These are phyloP conservation scores for Zygosaccharomyces pseudorouxii DNA, from an alignment of 805 yeast genomes.

Conservation along the genomic window DNA sequence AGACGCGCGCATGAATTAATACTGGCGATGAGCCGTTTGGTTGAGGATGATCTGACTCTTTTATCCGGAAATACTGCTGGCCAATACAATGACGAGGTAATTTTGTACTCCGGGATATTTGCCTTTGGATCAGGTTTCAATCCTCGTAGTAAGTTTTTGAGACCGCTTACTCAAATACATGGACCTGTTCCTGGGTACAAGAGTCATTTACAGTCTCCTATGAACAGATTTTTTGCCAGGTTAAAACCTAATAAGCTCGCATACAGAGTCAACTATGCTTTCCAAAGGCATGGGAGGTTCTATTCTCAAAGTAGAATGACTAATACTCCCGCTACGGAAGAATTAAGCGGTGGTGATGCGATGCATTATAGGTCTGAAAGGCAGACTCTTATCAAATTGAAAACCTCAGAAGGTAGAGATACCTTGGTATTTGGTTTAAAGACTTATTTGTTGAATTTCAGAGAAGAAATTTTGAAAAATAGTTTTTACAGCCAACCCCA, in stretches of 20 bases:
- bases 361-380: slow-evolving; percentile 56
- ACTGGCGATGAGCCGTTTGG: slow-evolving; percentile 33
- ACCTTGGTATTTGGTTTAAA: slow-evolving; percentile 42
- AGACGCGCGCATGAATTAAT: slow-evolving; percentile 20
- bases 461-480: slow-evolving; percentile 34
- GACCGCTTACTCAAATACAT: slow-evolving; percentile 58
- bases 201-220: slow-evolving; percentile 50
- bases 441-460: slow-evolving; percentile 41
- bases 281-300: slow-evolving; percentile 54
- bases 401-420: slow-evolving; percentile 43
- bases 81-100: slow-evolving; percentile 51
- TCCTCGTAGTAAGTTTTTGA: slow-evolving; percentile 49
- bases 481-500: slow-evolving; percentile 44
- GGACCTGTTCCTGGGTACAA: slow-evolving; percentile 68
- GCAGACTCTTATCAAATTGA: slow-evolving; percentile 49
- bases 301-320: slow-evolving; percentile 36
- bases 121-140: slow-evolving; percentile 73
- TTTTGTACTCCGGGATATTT: slow-evolving; percentile 50
- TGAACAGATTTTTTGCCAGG: slow-evolving; percentile 62
- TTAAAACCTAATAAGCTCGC: slow-evolving; percentile 51
- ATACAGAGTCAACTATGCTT: slow-evolving; percentile 64
- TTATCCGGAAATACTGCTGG: slow-evolving; percentile 40
- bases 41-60: slow-evolving; percentile 63
- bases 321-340: slow-evolving; percentile 33
- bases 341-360: slow-evolving; percentile 37